Percentiles rank a stretch among this genome's conserved stretches.
Evolutionary conservation across 306 rosid species (phyloP).

Genomic region (Quercus berberidifolia): DNA sequence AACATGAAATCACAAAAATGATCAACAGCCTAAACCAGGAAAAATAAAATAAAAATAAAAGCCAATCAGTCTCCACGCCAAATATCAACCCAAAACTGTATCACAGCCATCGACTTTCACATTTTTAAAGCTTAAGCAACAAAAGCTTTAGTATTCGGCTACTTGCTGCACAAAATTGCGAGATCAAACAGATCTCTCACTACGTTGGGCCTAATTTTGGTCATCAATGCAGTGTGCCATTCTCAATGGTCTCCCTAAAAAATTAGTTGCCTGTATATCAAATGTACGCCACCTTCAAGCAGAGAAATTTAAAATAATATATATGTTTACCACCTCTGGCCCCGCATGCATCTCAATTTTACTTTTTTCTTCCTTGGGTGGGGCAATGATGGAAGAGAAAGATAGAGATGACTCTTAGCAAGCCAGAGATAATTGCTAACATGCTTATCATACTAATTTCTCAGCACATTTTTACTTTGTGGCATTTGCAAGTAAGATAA

Average conservation of each 20-base stretch:
- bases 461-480: not conserved
- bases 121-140: not conserved
- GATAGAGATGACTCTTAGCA: not conserved
- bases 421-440: not conserved
- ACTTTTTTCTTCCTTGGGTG: not conserved
- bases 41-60: not conserved
- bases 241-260: not conserved
- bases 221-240: not conserved
- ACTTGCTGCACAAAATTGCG: not conserved
- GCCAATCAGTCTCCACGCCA: not conserved
- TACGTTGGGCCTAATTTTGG: not conserved
- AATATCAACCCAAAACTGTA: too few species aligned
- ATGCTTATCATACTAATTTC: not conserved
- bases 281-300: not conserved
- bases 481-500: not conserved
- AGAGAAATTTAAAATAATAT: not conserved
- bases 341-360: not conserved
- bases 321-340: not conserved
- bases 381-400: not conserved
- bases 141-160: not conserved
- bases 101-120: too few species aligned
- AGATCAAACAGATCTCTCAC: not conserved
- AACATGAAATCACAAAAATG: not conserved
- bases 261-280: not conserved
- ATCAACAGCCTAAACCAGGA: not conserved